phyloP scores from a whole-genome alignment of 2,329 filamentous ascomycete genomes.

The Pseudocercospora ulei region DNA sequence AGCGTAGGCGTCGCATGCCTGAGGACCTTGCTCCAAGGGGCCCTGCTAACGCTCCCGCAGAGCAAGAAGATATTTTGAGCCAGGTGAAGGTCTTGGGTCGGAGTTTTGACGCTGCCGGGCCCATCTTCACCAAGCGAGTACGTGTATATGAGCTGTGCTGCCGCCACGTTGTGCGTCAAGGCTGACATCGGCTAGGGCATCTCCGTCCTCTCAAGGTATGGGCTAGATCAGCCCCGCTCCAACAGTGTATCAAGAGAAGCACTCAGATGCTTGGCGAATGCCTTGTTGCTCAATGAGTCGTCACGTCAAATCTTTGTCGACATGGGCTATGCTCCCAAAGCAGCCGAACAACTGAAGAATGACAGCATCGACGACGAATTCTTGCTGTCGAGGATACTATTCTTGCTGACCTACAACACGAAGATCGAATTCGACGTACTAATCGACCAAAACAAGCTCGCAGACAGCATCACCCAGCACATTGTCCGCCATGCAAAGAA shows the following conservation, averaged over 20 bases:
- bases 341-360: slow-evolving; percentile 59
- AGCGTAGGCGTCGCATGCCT: slow-evolving; percentile 20
- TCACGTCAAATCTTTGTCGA: slow-evolving; percentile 66
- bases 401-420: slow-evolving; percentile 68
- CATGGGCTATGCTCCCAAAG: slow-evolving; percentile 55
- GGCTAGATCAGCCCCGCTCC: slow-evolving; percentile 56
- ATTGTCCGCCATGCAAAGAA: slow-evolving; percentile 52
- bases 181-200: slow-evolving; percentile 53
- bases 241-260: slow-evolving; percentile 57
- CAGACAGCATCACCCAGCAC: slow-evolving; percentile 57
- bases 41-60: slow-evolving; percentile 37
- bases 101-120: slow-evolving; percentile 59
- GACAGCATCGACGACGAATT: slow-evolving; percentile 79
- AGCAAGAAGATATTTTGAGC: slow-evolving; percentile 49
- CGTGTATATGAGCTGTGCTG: slow-evolving; percentile 17
- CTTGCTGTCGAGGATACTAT: slow-evolving; percentile 64
- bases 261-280: slow-evolving; percentile 74
- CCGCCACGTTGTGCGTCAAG: neutral
- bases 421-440: slow-evolving; percentile 57
- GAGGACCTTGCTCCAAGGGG: neutral
- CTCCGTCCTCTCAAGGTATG: slow-evolving; percentile 48
- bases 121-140: slow-evolving; percentile 75
- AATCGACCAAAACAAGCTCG: slow-evolving; percentile 56
- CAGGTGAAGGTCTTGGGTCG: slow-evolving; percentile 71
- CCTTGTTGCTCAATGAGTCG: slow-evolving; percentile 58